Base-by-base conservation (phyloP, 768 basidiomycete genomes). In the Auricularia cornea region DNA sequence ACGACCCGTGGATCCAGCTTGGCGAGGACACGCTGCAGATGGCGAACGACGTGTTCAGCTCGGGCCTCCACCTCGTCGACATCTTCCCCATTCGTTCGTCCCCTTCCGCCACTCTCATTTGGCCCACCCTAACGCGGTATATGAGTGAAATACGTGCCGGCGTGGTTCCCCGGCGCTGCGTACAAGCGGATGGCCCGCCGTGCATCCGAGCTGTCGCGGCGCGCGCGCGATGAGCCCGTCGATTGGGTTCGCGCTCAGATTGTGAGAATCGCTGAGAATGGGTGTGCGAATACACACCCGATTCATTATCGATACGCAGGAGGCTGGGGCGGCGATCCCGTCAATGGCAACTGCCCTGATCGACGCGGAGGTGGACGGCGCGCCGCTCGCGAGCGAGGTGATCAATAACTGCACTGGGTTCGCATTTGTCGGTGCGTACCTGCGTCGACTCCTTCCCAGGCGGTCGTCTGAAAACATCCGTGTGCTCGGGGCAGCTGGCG, bases 401-500 rank as follows among this genome's bases (percentile, higher is more conserved):
- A 74, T 82, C 20, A 81, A 79, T 65, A 82, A 81, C 74, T 77
- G 79, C 41, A 80, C 82, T 28, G 81, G 78, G 1, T 80, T 79
- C 2, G 70, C 81, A 3, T 83, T 82, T 64, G 79, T 80, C 48
- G 82, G 81, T 62, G 77, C 28, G 69, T 66, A 35, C n/a, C 57
- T 28, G 29, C 20, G 30, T 59, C 48, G 70, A 59, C 35, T 26
- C 60, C 18, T 59, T 61, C 56, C 31, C 29, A 8, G 3, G n/a
- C n/a, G 12, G 18, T 20, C 18, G 4, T 41, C 4, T 20, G 8
- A 28, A 32, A 30, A 3, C 40, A 18, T 33, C 8, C n/a, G n/a
- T n/a, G n/a, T n/a, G n/a, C n/a, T 1, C 6, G 5, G 31, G 31
- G 51, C 62, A 68, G 71, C 72, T 61, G 73, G 73, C 2, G 69